Evolutionary conservation across 768 basidiomycete genomes (phyloP).

Genomic region (Phlebiopsis gigantea): DNA sequence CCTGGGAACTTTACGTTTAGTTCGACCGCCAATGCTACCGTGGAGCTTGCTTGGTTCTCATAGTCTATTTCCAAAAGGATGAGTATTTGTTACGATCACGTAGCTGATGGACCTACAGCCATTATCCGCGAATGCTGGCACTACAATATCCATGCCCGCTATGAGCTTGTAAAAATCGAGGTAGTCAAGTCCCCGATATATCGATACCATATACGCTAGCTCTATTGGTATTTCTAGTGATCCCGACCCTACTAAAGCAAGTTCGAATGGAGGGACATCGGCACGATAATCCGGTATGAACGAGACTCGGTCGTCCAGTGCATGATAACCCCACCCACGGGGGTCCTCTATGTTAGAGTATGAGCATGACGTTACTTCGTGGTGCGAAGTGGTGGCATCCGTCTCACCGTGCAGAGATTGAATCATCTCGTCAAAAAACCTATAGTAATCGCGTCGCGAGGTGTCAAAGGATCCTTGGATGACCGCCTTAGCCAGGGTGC

Average conservation of each 20-base stretch:
- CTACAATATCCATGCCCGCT: slow-evolving; percentile 34
- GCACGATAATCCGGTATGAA: slow-evolving; percentile 21
- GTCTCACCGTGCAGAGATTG: slow-evolving; percentile 27
- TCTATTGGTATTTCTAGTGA: slow-evolving; percentile 29
- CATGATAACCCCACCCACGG: slow-evolving; percentile 32
- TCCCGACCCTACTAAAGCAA: slow-evolving; percentile 31
- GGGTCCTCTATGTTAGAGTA: slow-evolving; percentile 22
- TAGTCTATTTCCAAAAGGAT: slow-evolving; percentile 23
- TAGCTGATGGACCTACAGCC: slow-evolving; percentile 21
- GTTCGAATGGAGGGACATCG: slow-evolving; percentile 24
- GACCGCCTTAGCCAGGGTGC: slow-evolving; percentile 33
- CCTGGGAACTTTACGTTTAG: slow-evolving; percentile 26
- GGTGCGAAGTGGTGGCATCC: too few species aligned
- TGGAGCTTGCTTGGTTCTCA: slow-evolving; percentile 35
- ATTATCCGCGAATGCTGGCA: slow-evolving; percentile 34
- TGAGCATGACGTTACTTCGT: too few species aligned
- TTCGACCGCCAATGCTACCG: slow-evolving; percentile 35
- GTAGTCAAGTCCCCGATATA: slow-evolving; percentile 30
- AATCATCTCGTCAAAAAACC: slow-evolving; percentile 31
- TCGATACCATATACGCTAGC: slow-evolving; percentile 32
- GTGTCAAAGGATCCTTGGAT: slow-evolving; percentile 35
- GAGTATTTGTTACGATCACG: background rate
- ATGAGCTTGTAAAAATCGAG: slow-evolving; percentile 33
- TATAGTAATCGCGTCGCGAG: slow-evolving; percentile 31
- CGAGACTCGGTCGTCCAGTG: slow-evolving; percentile 19